Conservation (phyloP, 306 rosid genomes). For the Cicer yamashitae region DNA sequence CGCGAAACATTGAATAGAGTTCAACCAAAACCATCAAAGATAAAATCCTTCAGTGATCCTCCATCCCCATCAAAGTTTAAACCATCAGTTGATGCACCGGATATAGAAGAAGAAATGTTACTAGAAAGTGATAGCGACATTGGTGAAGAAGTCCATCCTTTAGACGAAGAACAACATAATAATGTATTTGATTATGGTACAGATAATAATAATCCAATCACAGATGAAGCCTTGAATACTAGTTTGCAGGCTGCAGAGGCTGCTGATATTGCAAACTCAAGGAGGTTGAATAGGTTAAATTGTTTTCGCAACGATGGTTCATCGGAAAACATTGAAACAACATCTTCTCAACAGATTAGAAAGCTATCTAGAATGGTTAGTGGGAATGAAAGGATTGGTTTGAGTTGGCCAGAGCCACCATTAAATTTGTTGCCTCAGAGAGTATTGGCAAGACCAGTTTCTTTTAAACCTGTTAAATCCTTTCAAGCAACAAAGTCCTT, state of each 20-base stretch:
- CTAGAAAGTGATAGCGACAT: slow-evolving; percentile 78
- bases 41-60: slow-evolving; percentile 89
- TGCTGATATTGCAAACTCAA: slow-evolving; percentile 45
- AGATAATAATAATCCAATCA: slow-evolving; percentile 29
- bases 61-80: slow-evolving; percentile 90
- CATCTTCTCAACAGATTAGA: slow-evolving; percentile 46
- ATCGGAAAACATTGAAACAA: slow-evolving; percentile 43
- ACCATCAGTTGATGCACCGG: slow-evolving; percentile 65
- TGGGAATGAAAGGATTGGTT: slow-evolving; percentile 82
- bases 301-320: slow-evolving; percentile 56
- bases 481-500: slow-evolving; percentile 69
- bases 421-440: slow-evolving; percentile 62
- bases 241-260: slow-evolving; percentile 49
- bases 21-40: slow-evolving; percentile 56
- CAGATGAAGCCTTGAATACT: slow-evolving; percentile 41
- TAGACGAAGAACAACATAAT: slow-evolving; percentile 55
- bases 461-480: slow-evolving; percentile 59
- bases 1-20: slow-evolving; percentile 75
- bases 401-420: slow-evolving; percentile 94
- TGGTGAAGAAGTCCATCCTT: slow-evolving; percentile 85
- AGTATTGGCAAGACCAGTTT: slow-evolving; percentile 60
- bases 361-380: slow-evolving; percentile 73
- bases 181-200: slow-evolving; percentile 44
- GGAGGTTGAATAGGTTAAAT: slow-evolving; percentile 69
- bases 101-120: slow-evolving; percentile 74